Evolutionary conservation across 352 stramenopile genomes (phyloP).

Genomic region (Phytophthora melonis): DNA sequence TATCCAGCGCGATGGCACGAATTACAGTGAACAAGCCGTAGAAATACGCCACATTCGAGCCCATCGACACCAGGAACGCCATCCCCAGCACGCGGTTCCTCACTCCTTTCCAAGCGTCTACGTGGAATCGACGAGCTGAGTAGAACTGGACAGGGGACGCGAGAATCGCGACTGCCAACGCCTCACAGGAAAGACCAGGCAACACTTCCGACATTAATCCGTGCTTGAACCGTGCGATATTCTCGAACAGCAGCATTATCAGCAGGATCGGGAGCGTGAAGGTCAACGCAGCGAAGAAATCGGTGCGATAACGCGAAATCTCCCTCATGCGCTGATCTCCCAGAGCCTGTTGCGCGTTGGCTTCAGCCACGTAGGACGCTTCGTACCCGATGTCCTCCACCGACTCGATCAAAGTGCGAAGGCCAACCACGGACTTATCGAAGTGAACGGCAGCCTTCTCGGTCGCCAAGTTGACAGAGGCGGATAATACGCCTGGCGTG

Average conservation of each 20-base stretch:
- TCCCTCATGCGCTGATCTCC: conserved; percentile 77
- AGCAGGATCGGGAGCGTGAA: conserved; percentile 95
- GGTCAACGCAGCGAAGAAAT: conserved; percentile 83
- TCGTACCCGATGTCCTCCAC: conserved; percentile 63
- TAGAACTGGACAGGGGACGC: conserved; percentile 96
- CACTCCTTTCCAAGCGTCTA: conserved; percentile 91
- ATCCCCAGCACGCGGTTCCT: conserved; percentile 92
- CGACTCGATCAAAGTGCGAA: conserved; percentile 82
- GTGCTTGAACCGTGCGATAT: conserved; percentile 59
- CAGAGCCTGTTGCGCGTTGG: conserved; percentile 72
- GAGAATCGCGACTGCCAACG: conserved; percentile 75
- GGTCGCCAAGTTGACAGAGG: conserved; percentile 81
- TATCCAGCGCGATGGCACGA: conserved; percentile 59
- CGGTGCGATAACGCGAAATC: conserved; percentile 70
- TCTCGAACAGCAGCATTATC: conserved; percentile 87
- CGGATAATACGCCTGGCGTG: conserved; percentile 72
- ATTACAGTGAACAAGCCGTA: conserved; percentile 93
- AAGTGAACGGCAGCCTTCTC: conserved; percentile 80
- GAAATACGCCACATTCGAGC: conserved; percentile 95
- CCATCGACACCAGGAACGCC: conserved; percentile 97
- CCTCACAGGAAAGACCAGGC: conserved; percentile 68
- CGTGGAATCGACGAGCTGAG: conserved; percentile 93
- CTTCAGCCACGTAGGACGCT: conserved; percentile 39
- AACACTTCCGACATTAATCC: conserved; percentile 56
- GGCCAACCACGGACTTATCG: conserved; percentile 65